A percentile compares a stretch with the other conserved stretches of the same genome.
Conservation (phyloP, 257 asterid species). For the Mentha longifolia region DNA sequence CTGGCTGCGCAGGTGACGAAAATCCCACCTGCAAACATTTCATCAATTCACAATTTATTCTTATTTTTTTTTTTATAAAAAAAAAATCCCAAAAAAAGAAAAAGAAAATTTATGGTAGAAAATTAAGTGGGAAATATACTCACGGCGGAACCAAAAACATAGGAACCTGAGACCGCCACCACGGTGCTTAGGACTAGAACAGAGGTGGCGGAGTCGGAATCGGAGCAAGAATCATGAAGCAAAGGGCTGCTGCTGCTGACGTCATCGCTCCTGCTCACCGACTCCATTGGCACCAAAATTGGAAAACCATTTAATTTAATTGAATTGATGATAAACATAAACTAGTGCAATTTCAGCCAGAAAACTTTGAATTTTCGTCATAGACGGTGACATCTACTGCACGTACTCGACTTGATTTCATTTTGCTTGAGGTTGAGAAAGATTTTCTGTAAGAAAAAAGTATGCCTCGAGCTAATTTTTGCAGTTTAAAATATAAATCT, state of each 20-base stretch:
- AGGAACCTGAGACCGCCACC: slow-evolving; percentile 83
- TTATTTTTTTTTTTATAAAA: too few species aligned
- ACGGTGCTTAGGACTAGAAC: slow-evolving; percentile 68
- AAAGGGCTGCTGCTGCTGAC: slow-evolving; percentile 36
- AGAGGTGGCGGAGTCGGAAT: slow-evolving; percentile 49
- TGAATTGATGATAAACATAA: too few species aligned
- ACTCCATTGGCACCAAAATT: slow-evolving; percentile 32
- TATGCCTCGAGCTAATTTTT: too few species aligned
- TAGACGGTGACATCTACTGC: not conserved
- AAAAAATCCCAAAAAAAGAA: not conserved
- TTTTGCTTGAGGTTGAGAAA: too few species aligned
- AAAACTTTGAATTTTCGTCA: not conserved
- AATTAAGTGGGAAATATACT: slow-evolving; percentile 32
- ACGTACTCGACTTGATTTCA: too few species aligned
- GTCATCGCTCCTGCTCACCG: slow-evolving; percentile 11
- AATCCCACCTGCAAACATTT: slow-evolving; percentile 62
- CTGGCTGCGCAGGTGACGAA: slow-evolving; percentile 86
- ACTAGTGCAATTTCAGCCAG: not conserved
- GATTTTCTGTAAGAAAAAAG: too few species aligned
- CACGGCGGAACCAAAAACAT: slow-evolving; percentile 87
- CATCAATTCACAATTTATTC: not conserved
- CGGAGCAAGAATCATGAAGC: slow-evolving; percentile 35
- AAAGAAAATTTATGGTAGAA: not conserved
- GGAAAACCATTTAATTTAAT: not conserved
- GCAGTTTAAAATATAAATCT: not conserved